Evolutionary conservation across 1,284 basidiomycete species (phyloP), one percentile per base, ranked within the genome.

Genomic region (Apiotrichum domesticum): DNA sequence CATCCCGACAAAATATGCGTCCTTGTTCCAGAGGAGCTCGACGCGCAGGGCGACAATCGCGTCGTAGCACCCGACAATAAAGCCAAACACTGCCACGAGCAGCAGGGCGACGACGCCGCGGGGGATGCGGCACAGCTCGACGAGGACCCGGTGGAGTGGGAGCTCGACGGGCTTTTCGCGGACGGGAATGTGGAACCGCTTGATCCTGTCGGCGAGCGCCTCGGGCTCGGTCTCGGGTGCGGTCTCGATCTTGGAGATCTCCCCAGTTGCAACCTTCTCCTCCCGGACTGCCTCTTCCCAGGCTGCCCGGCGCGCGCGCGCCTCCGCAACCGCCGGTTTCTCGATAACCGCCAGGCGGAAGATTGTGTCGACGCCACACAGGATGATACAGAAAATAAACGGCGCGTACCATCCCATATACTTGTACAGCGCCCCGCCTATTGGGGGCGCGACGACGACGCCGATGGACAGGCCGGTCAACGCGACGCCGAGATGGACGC

Each of bases 351-450:
- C 70, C 35, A 81, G 71, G 45, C 77, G 67, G 13, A 73, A 83
- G 34, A 87, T 55, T 32, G 88, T 78, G 67, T 91, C 87, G 6
- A 86, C 58, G 5, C 79, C 63, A 2, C 84, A 82, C 56, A 84
- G 72, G 46, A 81, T 79, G 59, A 88, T 81, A 4, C 83, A 81
- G 63, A 87, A 87, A 51, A 90, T 80, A 69, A 88, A 87, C 1
- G 89, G 87, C 2, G 82, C 85, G 41, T 84, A 80, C 74, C 84
- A 88, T 3, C 86, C 89, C 66, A 88, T 85, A 3, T 76, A 78
- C 32, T 76, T 67, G 70, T 85, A 89, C 5, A 91, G 73, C 3
- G 79, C 79, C 10, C 88, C 88, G 14, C 87, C 86, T 2, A 85
- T 81, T 0, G 87, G 85, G 2, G 87, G 86, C 62, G 66, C 66